Evolutionary conservation across 371 early-diverging fungal genomes (phyloP), one percentile per base, ranked within the genome.

Genomic region (Lichtheimia ramosa): DNA sequence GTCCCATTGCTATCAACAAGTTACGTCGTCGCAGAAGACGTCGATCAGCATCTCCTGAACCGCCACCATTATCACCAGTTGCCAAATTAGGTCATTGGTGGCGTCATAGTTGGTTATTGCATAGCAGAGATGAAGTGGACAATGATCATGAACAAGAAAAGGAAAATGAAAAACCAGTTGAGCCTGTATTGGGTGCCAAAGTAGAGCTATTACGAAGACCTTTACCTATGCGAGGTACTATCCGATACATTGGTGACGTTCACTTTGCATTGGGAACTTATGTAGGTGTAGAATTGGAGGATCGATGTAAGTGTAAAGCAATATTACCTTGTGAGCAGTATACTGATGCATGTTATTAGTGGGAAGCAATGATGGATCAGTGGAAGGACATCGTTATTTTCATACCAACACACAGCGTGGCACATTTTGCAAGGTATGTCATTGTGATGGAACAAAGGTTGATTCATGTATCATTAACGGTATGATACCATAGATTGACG

Each of bases 231-330:
- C 53, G 65, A 7, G 81, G 75, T 20, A 70, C 70, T 5, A 76
- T 80, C 42, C 66, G 73, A 16, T 80, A 71, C 41, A 65, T 80
- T 48, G 81, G 80, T 12, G 51, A 56, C 12, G 75, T 80, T 1
- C 59, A 58, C 0, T 77, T 75, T 66, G 71, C 75, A 49, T 69
- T 70, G 23, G 81, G 81, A 3, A 73, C 69, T 3, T 80, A 71
- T 71, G 73, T 75, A 20, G 81, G 81, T 21, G 58, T 80, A 16
- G 81, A 80, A 57, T 58, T 80, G 5, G 75, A 80, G 27, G 63
- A 66, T 43, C 55, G 79, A 56, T 61, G 78, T 77, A 72, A 70
- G 69, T 64, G 14, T 28, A 14, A 12, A 13, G 10, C 21, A 2
- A 14, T 43, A 15, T 54, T 18, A 34, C 20, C 2, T 15, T 54